phyloP scores from a whole-genome alignment of 768 basidiomycete genomes.

The Dioszegia crocea region DNA sequence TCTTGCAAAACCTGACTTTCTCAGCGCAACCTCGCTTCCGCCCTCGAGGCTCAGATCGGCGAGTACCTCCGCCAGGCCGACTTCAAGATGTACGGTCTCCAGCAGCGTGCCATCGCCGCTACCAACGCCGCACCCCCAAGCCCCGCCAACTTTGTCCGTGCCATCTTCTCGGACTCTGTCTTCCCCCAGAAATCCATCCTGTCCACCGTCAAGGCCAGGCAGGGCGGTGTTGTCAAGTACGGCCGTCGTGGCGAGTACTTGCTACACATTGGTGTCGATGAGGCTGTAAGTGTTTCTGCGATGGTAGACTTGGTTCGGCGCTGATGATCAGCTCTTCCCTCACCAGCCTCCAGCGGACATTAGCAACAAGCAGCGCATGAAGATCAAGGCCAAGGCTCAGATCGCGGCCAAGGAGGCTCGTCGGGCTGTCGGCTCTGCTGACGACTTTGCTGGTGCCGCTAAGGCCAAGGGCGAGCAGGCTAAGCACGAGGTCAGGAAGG shows the following conservation, averaged over 20 bases:
- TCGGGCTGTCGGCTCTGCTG: slow-evolving; percentile 37
- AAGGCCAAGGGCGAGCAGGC: slow-evolving; percentile 39
- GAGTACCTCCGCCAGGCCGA: slow-evolving; percentile 45
- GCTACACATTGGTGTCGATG: slow-evolving; percentile 52
- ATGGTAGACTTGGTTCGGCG: not conserved
- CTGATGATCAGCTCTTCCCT: slow-evolving; percentile 42
- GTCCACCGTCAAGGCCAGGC: slow-evolving; percentile 24
- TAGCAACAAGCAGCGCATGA: slow-evolving; percentile 40
- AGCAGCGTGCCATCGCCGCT: slow-evolving; percentile 88
- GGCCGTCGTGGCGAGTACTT: slow-evolving; percentile 51
- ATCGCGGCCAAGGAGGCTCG: slow-evolving; percentile 28
- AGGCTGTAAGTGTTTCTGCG: slow-evolving; percentile 39
- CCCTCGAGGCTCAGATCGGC: slow-evolving; percentile 47
- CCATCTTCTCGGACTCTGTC: slow-evolving; percentile 47
- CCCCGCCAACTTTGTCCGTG: slow-evolving; percentile 46
- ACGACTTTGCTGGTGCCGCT: slow-evolving; percentile 22
- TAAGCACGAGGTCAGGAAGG: slow-evolving; percentile 41
- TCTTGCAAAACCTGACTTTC: not conserved
- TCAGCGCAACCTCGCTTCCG: slow-evolving; percentile 45
- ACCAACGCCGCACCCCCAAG: slow-evolving; percentile 59
- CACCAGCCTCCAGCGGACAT: slow-evolving; percentile 44
- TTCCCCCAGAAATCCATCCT: slow-evolving; percentile 31
- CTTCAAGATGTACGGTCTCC: slow-evolving; percentile 63
- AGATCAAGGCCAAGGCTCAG: slow-evolving; percentile 40
- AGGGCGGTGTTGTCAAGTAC: slow-evolving; percentile 51